Conservation (phyloP, 176 grass and related monocot species). For the Triticum monococcum region DNA sequence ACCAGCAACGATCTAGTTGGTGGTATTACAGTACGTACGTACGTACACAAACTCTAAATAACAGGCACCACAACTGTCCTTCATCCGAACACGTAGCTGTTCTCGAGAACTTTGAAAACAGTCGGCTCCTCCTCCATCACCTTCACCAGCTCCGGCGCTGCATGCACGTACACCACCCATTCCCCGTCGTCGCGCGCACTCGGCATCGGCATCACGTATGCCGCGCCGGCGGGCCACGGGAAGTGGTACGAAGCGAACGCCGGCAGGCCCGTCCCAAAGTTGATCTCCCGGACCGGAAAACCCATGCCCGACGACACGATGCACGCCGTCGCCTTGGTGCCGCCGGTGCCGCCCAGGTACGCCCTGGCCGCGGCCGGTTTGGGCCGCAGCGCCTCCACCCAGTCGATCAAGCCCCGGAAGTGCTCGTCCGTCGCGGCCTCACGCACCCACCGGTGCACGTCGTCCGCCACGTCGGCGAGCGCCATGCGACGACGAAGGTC, state of each 20-base stretch:
- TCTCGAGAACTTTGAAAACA: slow-evolving; percentile 36
- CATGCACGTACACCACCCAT: slow-evolving; percentile 76
- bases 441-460: not conserved
- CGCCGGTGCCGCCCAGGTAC: not conserved
- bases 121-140: slow-evolving; percentile 58
- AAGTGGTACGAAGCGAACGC: slow-evolving; percentile 2
- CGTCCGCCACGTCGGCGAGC: not conserved
- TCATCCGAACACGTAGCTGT: slow-evolving; percentile 43
- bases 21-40: no score
- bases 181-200: not conserved
- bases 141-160: slow-evolving; percentile 25
- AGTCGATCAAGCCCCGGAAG: not conserved
- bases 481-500: not conserved
- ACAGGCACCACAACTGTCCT: not conserved
- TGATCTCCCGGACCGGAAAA: not conserved
- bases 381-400: slow-evolving; percentile 20
- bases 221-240: not conserved
- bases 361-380: slow-evolving; percentile 1
- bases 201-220: not conserved
- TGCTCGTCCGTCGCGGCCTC: not conserved
- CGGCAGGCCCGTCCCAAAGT: not conserved
- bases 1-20: no score
- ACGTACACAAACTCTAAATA: no score
- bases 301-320: slow-evolving; percentile 14
- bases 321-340: not conserved